Conservation (phyloP, 2,329 filamentous ascomycete species). For the Exophiala oligosperma region DNA sequence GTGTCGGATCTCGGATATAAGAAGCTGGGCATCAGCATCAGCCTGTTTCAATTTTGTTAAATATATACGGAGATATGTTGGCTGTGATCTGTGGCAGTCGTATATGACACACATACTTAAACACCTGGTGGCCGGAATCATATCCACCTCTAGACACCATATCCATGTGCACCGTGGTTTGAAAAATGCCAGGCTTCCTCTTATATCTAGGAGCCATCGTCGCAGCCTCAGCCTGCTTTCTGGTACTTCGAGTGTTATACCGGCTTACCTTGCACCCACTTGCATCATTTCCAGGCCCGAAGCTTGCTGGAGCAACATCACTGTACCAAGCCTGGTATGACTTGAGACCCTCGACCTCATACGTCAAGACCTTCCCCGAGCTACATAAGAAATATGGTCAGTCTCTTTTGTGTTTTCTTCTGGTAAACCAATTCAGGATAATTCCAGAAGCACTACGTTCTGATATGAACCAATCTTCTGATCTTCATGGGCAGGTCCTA, state of each 20-base stretch:
- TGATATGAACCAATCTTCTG: not conserved
- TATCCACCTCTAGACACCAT: constrained; percentile 8
- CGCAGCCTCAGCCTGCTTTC: not conserved
- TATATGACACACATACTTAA: no score
- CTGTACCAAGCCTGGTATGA: constrained; percentile 29
- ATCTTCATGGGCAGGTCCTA: constrained; percentile 20
- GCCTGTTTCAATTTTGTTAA: no score
- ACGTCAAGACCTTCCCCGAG: constrained; percentile 4
- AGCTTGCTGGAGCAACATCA: constrained; percentile 32
- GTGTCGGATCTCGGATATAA: no score
- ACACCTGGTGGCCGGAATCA: no score
- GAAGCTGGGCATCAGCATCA: no score
- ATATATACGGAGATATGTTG: no score
- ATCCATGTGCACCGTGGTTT: not conserved
- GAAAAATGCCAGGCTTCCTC: not conserved
- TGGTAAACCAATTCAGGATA: not conserved
- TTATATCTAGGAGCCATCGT: not conserved
- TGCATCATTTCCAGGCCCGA: constrained; percentile 38
- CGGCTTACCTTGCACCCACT: constrained; percentile 37
- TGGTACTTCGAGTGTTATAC: constrained; percentile 16
- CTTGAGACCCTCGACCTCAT: constrained; percentile 4
- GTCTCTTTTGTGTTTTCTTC: not conserved
- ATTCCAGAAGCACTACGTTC: no score
- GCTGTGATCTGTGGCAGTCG: no score
- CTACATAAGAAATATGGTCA: constrained; percentile 16